Conservation (phyloP, 768 basidiomycete species). For the Naganishia onofrii region DNA sequence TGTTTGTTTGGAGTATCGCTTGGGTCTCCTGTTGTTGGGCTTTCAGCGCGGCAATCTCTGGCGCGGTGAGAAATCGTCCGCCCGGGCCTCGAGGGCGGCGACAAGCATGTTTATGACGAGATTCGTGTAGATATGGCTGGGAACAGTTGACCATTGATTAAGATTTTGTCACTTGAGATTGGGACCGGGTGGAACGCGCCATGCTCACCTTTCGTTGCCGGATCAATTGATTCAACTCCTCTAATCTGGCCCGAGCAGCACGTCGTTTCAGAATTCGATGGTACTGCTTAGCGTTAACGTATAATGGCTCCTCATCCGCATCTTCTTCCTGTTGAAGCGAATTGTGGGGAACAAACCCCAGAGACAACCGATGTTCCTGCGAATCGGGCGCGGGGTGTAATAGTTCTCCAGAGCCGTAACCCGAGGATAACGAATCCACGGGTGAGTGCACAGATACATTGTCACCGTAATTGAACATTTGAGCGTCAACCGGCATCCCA, state of each 20-base stretch:
- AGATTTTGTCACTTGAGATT: not conserved
- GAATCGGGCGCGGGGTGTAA: not conserved
- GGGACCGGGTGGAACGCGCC: constrained; percentile 2
- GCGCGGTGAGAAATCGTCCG: constrained; percentile 93
- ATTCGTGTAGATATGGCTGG: constrained; percentile 96
- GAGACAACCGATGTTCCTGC: not conserved
- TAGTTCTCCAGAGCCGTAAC: not conserved
- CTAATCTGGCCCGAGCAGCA: constrained; percentile 81
- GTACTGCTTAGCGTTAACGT: constrained; percentile 99
- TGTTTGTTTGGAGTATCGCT: not conserved
- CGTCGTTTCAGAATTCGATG: constrained; percentile 96
- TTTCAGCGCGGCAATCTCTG: constrained; percentile 64
- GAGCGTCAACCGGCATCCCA: not conserved
- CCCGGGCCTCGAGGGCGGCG: constrained; percentile 94
- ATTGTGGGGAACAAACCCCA: constrained; percentile 32
- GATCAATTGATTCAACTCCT: constrained; percentile 89
- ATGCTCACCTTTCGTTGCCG: constrained; percentile 77
- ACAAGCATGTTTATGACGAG: constrained; percentile 97
- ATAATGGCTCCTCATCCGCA: constrained; percentile 78
- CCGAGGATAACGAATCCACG: not conserved
- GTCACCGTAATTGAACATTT: not conserved
- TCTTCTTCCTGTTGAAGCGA: constrained; percentile 34
- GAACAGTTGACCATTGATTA: not conserved
- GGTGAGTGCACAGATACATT: not conserved
- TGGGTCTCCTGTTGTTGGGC: constrained; percentile 38